These are phyloP conservation scores for Puccinia hordei DNA, from an alignment of 1,284 basidiomycete genomes.

Conservation along the genomic window DNA sequence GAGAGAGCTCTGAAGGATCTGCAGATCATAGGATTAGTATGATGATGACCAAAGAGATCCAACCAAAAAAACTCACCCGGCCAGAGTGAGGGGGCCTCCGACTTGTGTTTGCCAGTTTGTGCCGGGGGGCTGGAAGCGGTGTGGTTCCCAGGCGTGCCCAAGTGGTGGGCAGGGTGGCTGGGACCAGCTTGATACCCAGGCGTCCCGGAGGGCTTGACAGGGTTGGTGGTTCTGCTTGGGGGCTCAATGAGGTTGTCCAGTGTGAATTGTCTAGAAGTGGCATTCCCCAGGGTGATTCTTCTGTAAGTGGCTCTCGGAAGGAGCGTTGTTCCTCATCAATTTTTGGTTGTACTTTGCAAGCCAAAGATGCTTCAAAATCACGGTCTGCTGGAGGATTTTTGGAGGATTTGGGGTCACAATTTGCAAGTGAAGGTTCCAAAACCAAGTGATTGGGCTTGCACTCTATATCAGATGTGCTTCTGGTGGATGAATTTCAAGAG, in stretches of 20 bases:
- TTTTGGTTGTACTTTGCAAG: no score
- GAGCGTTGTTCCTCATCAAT: no score
- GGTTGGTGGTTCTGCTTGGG: not conserved
- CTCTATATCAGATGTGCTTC: no score
- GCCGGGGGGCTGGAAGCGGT: not conserved
- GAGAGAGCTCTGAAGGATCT: constrained; percentile 2
- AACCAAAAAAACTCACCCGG: constrained; percentile 1
- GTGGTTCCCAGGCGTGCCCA: not conserved
- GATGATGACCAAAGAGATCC: not conserved
- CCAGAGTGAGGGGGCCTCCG: constrained; percentile 5
- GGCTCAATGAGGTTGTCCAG: not conserved
- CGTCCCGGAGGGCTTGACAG: not conserved
- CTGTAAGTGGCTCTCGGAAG: no score
- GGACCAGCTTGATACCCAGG: not conserved
- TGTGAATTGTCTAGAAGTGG: no score
- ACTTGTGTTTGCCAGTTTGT: not conserved
- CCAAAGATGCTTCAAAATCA: no score
- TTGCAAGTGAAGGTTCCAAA: no score
- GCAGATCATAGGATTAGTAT: not conserved
- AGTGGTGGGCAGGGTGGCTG: not conserved
- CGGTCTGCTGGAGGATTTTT: no score
- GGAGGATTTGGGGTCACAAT: no score
- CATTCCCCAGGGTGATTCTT: no score
- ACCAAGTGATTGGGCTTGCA: no score
- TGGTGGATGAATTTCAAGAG: no score